Evolutionary conservation across 495 filamentous ascomycete species (phyloP), one percentile per base, ranked within the genome.

Genomic region (Talaromyces wortmannii): DNA sequence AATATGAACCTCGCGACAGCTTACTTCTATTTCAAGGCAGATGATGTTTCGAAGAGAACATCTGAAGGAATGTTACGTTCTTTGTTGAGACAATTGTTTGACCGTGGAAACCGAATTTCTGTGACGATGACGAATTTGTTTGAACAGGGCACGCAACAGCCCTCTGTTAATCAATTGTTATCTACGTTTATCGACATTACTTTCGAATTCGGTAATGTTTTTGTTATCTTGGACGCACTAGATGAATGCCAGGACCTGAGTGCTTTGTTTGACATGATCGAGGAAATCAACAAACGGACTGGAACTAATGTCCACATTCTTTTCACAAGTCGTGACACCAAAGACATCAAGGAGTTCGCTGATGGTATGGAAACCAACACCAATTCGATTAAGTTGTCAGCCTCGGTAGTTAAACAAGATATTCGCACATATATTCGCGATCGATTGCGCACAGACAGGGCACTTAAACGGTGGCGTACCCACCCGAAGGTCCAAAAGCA

Each of bases 21-120:
- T n/a, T 71, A 63, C 50, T 76, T 67, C 36, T 67, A 69, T 54
- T 73, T 73, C 45, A 63, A 70, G 45, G 70, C 68, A 45, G 63
- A 59, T 23, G 58, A 70, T 45, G 29, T 31, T 33, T 59, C 59
- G 7, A 63, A 64, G 44, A 61, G 63, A 48, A 45, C 42, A n/a
- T 13, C 44, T 13, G 58, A 48, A 5, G 53, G 55, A 0, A 50
- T 70, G 31, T 13, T 71, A 10, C 57, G 56, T 7, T 65, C 67
- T 36, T 56, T 71, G 2, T 30, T 70, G 44, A 55, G 43, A 15
- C 67, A 71, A 43, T 23, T 67, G 10, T 62, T 48, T 46, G 45
- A 36, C 0, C 50, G 58, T 46, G 49, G 53, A 13, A 56, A 55
- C 13, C 36, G 31, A 8, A 48, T 8, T 29, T 55, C 53, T 12